A percentile compares a stretch with the other conserved stretches of the same genome.
Conservation (phyloP, 169 alveolate species). For the Cryptosporidium canis region DNA sequence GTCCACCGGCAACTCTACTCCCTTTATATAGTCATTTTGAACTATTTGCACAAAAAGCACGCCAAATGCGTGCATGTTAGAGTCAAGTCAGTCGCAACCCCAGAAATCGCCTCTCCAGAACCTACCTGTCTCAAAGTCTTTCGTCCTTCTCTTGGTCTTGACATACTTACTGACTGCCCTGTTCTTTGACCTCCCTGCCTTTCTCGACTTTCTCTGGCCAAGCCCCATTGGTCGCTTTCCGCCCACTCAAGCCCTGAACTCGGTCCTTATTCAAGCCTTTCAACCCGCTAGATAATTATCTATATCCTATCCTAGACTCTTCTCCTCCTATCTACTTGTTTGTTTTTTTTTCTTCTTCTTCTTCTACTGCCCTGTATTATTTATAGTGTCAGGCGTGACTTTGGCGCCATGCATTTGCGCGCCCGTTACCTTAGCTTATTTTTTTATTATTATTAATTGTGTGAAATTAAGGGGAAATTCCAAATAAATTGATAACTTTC, state of each 20-base stretch:
- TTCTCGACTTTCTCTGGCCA: constrained; percentile 55
- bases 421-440: not conserved
- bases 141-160: constrained; percentile 57
- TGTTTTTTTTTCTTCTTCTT: not conserved
- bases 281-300: not conserved
- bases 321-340: not conserved
- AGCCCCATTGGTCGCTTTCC: constrained; percentile 10
- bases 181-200: constrained; percentile 30
- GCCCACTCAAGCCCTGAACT: not conserved
- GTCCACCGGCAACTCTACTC: constrained; percentile 60
- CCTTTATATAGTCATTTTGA: constrained; percentile 35
- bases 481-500: not conserved
- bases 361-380: not conserved
- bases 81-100: not conserved
- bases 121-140: constrained; percentile 70
- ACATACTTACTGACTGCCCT: constrained; percentile 31
- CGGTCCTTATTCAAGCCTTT: not conserved
- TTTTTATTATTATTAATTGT: not conserved
- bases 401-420: constrained; percentile 27
- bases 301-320: not conserved
- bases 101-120: not conserved
- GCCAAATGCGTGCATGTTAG: not conserved
- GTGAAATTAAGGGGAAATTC: not conserved
- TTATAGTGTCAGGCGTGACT: constrained; percentile 3
- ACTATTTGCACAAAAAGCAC: not conserved